Percentiles rank a stretch among this genome's conserved stretches.
phyloP scores from a whole-genome alignment of 1,284 basidiomycete genomes.

The Pascua guehoae region DNA sequence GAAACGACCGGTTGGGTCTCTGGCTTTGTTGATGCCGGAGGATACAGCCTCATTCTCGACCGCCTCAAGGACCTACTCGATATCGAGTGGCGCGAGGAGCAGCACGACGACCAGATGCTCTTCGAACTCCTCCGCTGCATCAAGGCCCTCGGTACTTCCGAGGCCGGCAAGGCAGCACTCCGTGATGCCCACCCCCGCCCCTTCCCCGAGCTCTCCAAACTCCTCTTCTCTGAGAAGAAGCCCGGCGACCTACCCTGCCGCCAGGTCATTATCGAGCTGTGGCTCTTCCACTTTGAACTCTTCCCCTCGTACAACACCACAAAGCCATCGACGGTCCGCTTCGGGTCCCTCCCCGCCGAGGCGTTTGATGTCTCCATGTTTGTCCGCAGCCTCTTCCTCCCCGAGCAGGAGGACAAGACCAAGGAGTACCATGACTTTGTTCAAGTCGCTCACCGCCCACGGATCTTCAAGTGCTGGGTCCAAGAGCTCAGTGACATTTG shows the following conservation, averaged over 20 bases:
- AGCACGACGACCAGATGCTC: slow-evolving; percentile 91
- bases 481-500: slow-evolving; percentile 84
- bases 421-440: slow-evolving; percentile 74
- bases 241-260: slow-evolving; percentile 87
- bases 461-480: slow-evolving; percentile 87
- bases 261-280: slow-evolving; percentile 82
- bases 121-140: slow-evolving; percentile 90
- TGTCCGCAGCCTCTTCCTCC: slow-evolving; percentile 42
- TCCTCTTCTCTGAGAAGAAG: slow-evolving; percentile 95
- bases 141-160: slow-evolving; percentile 86
- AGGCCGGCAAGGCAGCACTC: slow-evolving; percentile 60
- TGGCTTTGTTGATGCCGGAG: slow-evolving; percentile 77
- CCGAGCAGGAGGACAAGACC: slow-evolving; percentile 37
- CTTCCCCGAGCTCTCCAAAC: slow-evolving; percentile 71
- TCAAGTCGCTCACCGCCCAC: slow-evolving; percentile 70
- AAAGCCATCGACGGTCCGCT: not conserved
- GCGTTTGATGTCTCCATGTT: slow-evolving; percentile 23
- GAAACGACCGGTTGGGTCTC: slow-evolving; percentile 87
- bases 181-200: slow-evolving; percentile 79
- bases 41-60: slow-evolving; percentile 77
- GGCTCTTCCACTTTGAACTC: slow-evolving; percentile 76
- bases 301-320: slow-evolving; percentile 52
- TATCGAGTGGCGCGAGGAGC: slow-evolving; percentile 97
- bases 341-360: not conserved
- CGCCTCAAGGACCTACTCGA: slow-evolving; percentile 88